Evolutionary conservation across 139 green algal genomes (phyloP), one percentile per base, ranked within the genome.

Genomic region (Tetraselmis striata): DNA sequence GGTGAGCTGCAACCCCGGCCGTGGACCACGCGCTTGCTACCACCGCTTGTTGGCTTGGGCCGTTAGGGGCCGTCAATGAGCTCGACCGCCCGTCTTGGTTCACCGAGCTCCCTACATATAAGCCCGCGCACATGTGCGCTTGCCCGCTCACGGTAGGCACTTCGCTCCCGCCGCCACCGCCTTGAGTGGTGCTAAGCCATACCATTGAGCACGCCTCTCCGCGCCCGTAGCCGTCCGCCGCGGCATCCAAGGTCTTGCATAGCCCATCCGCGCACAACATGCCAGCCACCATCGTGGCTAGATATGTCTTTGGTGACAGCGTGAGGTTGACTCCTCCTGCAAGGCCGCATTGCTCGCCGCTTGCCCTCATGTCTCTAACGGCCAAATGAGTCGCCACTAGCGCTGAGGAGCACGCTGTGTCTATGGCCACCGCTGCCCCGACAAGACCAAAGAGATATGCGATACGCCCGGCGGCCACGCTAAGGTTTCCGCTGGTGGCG

Each of bases 51-150:
- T 98, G 94, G 26, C 89, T 87, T 1, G 94, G 94, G 1, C 94
- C 94, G 78, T 95, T 97, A 29, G 94, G 94, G 0, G 94, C 94
- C 0, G 94, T 98, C 28, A 98, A 88, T 23, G 89, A 91, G 87
- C 88, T 94, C 77, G 88, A 94, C 28, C 92, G 87, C 29, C 94
- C 94, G 82, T 96, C 94, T 86, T 97, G 94, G 84, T 95, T 95
- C 23, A 95, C 90, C 1, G 85, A 86, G 27, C 59, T 82, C 2
- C 86, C 88, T 0, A 58, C 29, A 25, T 79, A 25, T 2, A 27
- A 25, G 24, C 76, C 28, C 29, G 22, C 28, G 23, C 29, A 27
- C 76, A 2, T 32, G 5, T 2, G 5, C 29, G 28, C 28, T 45
- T 27, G 76, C 28, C 22, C 28, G n/a, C n/a, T n/a, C n/a, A n/a